Evolutionary conservation across 495 filamentous ascomycete species (phyloP).

Genomic region (Podospora comata): DNA sequence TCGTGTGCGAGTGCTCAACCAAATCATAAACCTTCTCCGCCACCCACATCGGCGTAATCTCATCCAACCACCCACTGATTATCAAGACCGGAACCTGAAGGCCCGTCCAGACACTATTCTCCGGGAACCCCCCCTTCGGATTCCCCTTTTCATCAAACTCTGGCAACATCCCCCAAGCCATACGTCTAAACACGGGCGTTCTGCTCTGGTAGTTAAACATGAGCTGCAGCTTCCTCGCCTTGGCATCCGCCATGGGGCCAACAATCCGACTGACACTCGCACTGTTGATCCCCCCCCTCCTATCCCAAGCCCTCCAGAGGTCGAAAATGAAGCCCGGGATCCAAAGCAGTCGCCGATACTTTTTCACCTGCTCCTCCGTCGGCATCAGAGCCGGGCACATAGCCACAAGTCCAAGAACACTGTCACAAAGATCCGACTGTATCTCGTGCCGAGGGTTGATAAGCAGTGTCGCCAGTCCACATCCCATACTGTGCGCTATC

Average conservation of each 20-base stretch:
- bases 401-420: constrained; percentile 72
- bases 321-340: constrained; percentile 73
- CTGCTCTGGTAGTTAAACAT: constrained; percentile 80
- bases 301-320: constrained; percentile 75
- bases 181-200: constrained; percentile 77
- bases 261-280: constrained; percentile 77
- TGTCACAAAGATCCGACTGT: constrained; percentile 48
- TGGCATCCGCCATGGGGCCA: constrained; percentile 66
- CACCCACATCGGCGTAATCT: constrained; percentile 55
- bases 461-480: constrained; percentile 70
- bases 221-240: constrained; percentile 73
- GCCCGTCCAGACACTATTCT: constrained; percentile 67
- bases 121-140: constrained; percentile 63
- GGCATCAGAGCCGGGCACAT: constrained; percentile 74
- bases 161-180: constrained; percentile 70
- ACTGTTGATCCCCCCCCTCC: constrained; percentile 72
- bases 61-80: constrained; percentile 73
- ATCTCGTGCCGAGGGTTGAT: constrained; percentile 57
- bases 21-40: neutral
- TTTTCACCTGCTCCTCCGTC: constrained; percentile 49
- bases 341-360: constrained; percentile 54
- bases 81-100: constrained; percentile 72
- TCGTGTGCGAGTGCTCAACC: neutral
- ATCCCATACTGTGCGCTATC: constrained; percentile 86
- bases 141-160: constrained; percentile 45